Evolutionary conservation across 148 eudicot species (phyloP).

Genomic region (Chenopodium formosanum): DNA sequence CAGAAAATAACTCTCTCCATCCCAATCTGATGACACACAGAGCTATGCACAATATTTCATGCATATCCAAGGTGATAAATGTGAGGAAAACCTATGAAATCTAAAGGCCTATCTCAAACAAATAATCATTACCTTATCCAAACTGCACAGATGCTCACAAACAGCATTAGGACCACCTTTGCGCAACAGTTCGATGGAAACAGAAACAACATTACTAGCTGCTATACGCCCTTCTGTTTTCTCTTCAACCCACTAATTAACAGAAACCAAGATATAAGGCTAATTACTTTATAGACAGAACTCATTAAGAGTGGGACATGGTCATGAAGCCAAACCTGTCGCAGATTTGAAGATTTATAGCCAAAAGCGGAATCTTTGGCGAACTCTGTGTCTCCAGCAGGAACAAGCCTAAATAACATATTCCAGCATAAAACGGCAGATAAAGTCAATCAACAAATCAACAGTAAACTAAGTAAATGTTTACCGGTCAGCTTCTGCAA

Average conservation of each 20-base stretch:
- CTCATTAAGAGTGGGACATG: background rate
- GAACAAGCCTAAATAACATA: constrained; percentile 68
- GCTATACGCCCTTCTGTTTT: constrained; percentile 78
- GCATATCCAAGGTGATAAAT: background rate
- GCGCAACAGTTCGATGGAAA: constrained; percentile 76
- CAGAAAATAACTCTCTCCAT: background rate
- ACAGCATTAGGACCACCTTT: constrained; percentile 89
- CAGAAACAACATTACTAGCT: constrained; percentile 71
- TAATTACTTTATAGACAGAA: background rate
- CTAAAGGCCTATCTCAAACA: background rate
- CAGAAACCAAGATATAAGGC: constrained; percentile 10
- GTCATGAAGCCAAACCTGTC: constrained; percentile 55
- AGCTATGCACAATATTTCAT: too few species aligned
- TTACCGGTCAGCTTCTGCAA: constrained; percentile 87
- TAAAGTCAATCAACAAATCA: background rate
- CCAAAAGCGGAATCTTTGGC: constrained; percentile 98
- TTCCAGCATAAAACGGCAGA: constrained; percentile 1
- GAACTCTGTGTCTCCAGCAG: constrained; percentile 97
- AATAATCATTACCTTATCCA: constrained; percentile 48
- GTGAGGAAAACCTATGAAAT: background rate
- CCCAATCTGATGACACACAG: too few species aligned
- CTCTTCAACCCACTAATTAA: constrained; percentile 90
- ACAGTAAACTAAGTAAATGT: background rate
- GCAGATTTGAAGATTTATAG: constrained; percentile 85
- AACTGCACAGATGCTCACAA: constrained; percentile 79